Evolutionary conservation across 2,329 filamentous ascomycete species (phyloP), one percentile per base, ranked within the genome.

Genomic region (Alternaria gansuensis): DNA sequence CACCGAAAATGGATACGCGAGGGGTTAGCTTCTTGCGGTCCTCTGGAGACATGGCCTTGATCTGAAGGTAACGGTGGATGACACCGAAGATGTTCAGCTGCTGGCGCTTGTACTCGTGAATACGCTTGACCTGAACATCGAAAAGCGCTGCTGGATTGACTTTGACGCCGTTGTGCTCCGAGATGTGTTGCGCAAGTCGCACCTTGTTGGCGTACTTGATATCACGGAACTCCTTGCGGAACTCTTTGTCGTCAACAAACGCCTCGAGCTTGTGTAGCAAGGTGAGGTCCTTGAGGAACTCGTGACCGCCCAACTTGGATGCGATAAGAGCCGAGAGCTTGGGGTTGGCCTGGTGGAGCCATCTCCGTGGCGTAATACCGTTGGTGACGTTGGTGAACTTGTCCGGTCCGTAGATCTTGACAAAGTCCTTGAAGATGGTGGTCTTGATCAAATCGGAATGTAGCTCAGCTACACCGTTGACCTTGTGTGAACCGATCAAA

Each of bases 371-470:
- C 0, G 95, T 99, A 76, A 99, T 96, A 59, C 95, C 95, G 77
- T 99, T 99, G 65, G 95, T 99, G 65, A 99, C 94, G 71, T 99
- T 99, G 57, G 92, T 96, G 80, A 99, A 99, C 79, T 97, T 97
- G 84, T 99, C 95, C 0, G 90, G 90, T 3, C 95, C 95, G 71
- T 95, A 99, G 65, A 99, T 92, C 69, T 88, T 86, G 59, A 99
- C 94, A 79, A 99, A 99, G 78, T 99, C 95, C 79, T 95, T 97
- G 87, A 99, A 98, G 69, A 99, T 96, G n/a, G 95, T 99, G 0
- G 93, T 96, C 83, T 95, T 95, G 83, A 99, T 97, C 58, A 99
- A 84, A 75, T 99, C 95, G 0, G 95, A 99, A 81, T 99, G 95
- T 65, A 99, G 82, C 81, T 99, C 95, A 33, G 95, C 95, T 34